These are phyloP conservation scores for Beauveria medogensis DNA, from an alignment of 2,329 filamentous ascomycete species.

Conservation along the genomic window DNA sequence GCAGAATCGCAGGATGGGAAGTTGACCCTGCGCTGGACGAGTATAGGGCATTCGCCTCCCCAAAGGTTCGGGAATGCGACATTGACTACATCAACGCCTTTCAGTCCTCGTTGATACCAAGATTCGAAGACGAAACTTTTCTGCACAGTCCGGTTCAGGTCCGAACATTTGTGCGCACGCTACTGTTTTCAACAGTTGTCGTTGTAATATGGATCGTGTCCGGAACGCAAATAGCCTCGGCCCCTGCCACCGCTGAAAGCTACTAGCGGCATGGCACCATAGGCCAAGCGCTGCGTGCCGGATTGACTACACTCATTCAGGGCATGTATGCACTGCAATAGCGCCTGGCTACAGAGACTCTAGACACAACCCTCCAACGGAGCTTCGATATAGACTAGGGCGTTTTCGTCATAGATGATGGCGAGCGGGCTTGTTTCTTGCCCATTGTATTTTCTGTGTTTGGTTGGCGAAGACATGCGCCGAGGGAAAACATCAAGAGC, in stretches of 20 bases:
- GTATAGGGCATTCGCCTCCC: slow-evolving; percentile 58
- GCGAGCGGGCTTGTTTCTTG: neutral
- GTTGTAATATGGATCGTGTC: slow-evolving; percentile 36
- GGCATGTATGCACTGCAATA: neutral
- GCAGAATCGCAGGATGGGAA: slow-evolving; percentile 64
- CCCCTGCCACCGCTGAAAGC: neutral
- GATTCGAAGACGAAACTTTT: slow-evolving; percentile 9
- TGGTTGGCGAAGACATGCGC: neutral
- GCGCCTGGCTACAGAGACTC: slow-evolving; percentile 2
- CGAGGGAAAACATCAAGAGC: slow-evolving; percentile 12
- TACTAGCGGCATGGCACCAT: neutral
- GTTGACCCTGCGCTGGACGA: slow-evolving; percentile 57
- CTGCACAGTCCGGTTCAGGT: slow-evolving; percentile 19
- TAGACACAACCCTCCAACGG: neutral
- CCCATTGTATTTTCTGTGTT: neutral
- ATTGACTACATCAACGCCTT: slow-evolving; percentile 50
- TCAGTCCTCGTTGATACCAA: slow-evolving; percentile 29
- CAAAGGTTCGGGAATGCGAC: slow-evolving; percentile 53
- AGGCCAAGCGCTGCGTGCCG: neutral
- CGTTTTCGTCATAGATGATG: slow-evolving; percentile 4
- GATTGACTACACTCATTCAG: neutral
- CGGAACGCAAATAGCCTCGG: slow-evolving; percentile 22
- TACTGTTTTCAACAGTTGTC: slow-evolving; percentile 35
- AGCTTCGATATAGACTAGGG: neutral
- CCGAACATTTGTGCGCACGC: slow-evolving; percentile 33